These are phyloP conservation scores for Albugo laibachii DNA, from an alignment of 352 stramenopile genomes.

Conservation along the genomic window DNA sequence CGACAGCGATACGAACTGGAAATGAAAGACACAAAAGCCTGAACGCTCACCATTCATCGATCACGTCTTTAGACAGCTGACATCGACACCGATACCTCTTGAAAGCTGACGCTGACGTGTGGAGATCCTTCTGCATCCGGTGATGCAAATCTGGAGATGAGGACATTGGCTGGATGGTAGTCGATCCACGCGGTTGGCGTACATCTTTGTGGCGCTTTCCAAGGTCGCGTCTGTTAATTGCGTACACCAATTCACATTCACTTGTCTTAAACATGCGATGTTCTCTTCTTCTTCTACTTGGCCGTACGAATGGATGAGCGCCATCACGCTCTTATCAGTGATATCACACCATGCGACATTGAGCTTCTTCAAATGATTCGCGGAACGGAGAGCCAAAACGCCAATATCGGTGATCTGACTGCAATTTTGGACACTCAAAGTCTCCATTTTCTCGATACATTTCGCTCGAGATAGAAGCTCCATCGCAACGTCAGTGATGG, in stretches of 20 bases:
- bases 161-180: no score
- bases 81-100: no score
- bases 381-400: conserved; percentile 23
- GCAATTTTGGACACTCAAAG: no score
- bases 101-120: no score
- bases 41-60: no score
- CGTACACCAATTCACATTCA: conserved; percentile 51
- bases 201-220: conserved; percentile 18
- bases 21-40: conserved; percentile 6
- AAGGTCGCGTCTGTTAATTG: conserved; percentile 58
- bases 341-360: conserved; percentile 81
- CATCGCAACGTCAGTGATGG: conserved; percentile 39
- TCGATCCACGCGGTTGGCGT: background rate
- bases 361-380: conserved; percentile 29
- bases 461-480: background rate
- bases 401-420: conserved; percentile 4
- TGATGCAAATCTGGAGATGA: no score
- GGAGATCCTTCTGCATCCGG: no score
- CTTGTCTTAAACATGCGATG: no score
- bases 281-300: conserved; percentile 29
- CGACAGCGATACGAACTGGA: conserved; percentile 39
- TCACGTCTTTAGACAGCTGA: no score
- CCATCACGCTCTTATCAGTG: conserved; percentile 62
- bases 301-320: conserved; percentile 39
- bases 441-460: no score